Evolutionary conservation across 495 filamentous ascomycete species (phyloP).

Genomic region (Hypomontagnella submonticulosa): DNA sequence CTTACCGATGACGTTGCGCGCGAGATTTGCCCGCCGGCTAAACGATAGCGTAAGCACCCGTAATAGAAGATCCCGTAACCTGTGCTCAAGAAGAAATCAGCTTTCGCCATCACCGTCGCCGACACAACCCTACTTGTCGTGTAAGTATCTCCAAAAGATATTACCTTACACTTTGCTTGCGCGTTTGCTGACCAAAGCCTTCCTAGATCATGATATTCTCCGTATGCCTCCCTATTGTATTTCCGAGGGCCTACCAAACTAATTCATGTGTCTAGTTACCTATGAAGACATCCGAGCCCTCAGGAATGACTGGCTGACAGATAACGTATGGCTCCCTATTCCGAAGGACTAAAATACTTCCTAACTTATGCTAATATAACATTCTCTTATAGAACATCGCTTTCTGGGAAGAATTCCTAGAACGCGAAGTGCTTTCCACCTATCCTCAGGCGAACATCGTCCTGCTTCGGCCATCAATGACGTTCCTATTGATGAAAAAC

Average conservation of each 20-base stretch:
- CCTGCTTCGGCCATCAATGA: conserved; percentile 92
- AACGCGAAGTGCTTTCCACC: conserved; percentile 81
- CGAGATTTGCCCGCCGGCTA: conserved; percentile 42
- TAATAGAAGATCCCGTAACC: conserved; percentile 26
- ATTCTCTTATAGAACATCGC: conserved; percentile 73
- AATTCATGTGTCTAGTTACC: conserved; percentile 46
- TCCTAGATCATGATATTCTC: conserved; percentile 57
- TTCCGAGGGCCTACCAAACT: conserved; percentile 23
- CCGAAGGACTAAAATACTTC: conserved; percentile 23
- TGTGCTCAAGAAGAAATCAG: conserved; percentile 43
- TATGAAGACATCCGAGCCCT: conserved; percentile 86
- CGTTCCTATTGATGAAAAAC: conserved; percentile 89
- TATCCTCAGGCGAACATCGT: conserved; percentile 86
- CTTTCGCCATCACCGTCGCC: conserved; percentile 50
- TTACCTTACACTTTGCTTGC: not conserved
- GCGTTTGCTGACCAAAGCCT: conserved; percentile 11
- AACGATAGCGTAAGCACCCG: conserved; percentile 46
- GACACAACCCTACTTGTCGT: conserved; percentile 55
- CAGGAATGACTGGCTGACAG: conserved; percentile 96
- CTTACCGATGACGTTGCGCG: conserved; percentile 45
- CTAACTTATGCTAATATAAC: conserved; percentile 27
- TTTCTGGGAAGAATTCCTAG: conserved; percentile 98
- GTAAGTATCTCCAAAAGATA: conserved; percentile 42
- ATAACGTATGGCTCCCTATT: conserved; percentile 74
- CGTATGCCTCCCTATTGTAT: conserved; percentile 45